Base-by-base conservation (phyloP, 768 basidiomycete genomes). In the Rubroboletus pulcherrimus region DNA sequence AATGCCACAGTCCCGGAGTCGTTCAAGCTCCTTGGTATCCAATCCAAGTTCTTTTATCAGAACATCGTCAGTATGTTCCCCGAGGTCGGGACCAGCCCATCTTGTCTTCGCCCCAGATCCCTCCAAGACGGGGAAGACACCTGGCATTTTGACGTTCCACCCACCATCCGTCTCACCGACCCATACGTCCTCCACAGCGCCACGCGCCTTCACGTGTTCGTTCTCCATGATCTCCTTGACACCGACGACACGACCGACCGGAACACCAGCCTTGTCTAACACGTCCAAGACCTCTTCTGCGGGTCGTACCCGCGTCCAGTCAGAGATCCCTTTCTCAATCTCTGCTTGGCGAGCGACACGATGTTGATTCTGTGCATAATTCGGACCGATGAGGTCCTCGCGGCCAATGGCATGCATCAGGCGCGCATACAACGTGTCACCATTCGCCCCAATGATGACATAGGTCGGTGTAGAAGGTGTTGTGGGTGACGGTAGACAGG, bases 21-120 rank as follows among this genome's bases (percentile, higher is more conserved):
- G 68, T 15, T 65, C 63, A 31, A 84, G 60, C 19, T 76, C 74
- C 12, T 70, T 65, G 14, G 57, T 50, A 15, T 64, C 66, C 52
- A 83, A 54, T 5, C 76, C 77, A 48, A 84, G 63, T 31, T 81
- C 77, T 1, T 67, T 60, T 54, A 45, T 73, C 55, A 84, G 61
- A 19, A 84, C 75, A 41, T 79, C 74, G 17, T 79, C 74, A 0
- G 83, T 84, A 64, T 84, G 83, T 50, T 73, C 67, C 4, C 87
- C 87, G n/a, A 88, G 71, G 56, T 85, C 76, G 2, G 86, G 86
- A 0, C 86, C 86, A 29, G 85, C 86, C 85, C 85, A 88, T 57
- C 75, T 78, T 2, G 86, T 84, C 60, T 74, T 74, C 5, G 79
- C 70, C 41, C 84, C 76, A 29, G 79, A 80, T 14, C 83, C 84